Percentiles rank a stretch among this genome's conserved stretches.
Evolutionary conservation across 2,329 filamentous ascomycete species (phyloP).

Genomic region (Penicillium aurantiogriseum): DNA sequence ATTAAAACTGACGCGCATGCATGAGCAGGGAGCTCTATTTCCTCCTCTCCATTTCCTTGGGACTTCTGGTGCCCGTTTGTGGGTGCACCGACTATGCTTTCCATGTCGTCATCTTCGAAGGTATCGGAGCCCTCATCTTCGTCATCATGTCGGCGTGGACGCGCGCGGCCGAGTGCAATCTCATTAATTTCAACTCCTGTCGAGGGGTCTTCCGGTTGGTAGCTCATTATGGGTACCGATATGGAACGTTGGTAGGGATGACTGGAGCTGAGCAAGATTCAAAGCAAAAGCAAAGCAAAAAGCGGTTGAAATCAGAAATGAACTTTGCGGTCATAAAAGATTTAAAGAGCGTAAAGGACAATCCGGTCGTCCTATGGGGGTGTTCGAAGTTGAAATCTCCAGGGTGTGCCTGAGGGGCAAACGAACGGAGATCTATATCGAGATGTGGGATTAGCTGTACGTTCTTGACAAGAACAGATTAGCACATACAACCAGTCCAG

Average conservation of each 20-base stretch:
- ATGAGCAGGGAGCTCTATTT: conserved; percentile 87
- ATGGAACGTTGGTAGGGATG: conserved; percentile 59
- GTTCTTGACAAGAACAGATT: background rate
- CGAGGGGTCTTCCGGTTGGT: conserved; percentile 36
- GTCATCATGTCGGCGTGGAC: conserved; percentile 73
- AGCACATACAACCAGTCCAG: conserved; percentile 22
- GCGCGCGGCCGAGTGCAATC: conserved; percentile 59
- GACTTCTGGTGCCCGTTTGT: conserved; percentile 70
- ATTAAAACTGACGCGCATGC: conserved; percentile 78
- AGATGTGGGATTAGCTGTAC: conserved; percentile 5
- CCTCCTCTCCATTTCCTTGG: conserved; percentile 64
- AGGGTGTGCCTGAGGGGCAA: conserved; percentile 35
- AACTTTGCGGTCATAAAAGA: conserved; percentile 11
- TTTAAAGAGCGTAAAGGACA: conserved; percentile 31
- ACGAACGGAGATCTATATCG: conserved; percentile 23
- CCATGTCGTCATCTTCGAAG: conserved; percentile 76
- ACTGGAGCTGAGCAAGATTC: conserved; percentile 5
- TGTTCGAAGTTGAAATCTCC: conserved; percentile 11
- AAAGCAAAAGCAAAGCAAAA: conserved; percentile 8
- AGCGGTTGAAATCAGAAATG: background rate
- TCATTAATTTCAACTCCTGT: conserved; percentile 68
- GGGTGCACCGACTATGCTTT: conserved; percentile 75
- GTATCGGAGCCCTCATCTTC: conserved; percentile 86
- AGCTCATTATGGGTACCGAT: conserved; percentile 75
- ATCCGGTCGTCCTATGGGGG: conserved; percentile 24